Evolutionary conservation across 805 yeast species (phyloP).

Genomic region (Wickerhamomyces strasburgensis): DNA sequence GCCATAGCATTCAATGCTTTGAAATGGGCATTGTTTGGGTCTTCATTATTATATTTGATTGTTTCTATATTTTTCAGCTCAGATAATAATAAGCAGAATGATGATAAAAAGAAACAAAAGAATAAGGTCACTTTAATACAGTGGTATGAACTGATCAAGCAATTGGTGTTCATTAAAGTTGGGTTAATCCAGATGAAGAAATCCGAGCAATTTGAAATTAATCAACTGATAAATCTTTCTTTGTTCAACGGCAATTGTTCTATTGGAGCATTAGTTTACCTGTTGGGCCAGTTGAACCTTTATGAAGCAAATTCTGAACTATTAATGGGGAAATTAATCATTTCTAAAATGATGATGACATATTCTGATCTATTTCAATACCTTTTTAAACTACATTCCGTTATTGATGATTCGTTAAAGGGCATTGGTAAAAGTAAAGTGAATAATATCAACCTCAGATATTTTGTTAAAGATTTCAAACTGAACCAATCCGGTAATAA

Average conservation of each 20-base stretch:
- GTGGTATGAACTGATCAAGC: constrained; percentile 24
- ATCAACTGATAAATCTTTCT: constrained; percentile 12
- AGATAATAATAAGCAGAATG: no score
- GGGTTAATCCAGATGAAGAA: constrained; percentile 13
- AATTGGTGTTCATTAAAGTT: constrained; percentile 21
- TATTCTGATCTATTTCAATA: constrained; percentile 18
- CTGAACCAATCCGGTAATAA: constrained; percentile 7
- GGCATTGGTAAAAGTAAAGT: constrained; percentile 23
- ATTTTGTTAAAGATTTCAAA: constrained; percentile 22
- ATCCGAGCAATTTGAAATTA: constrained; percentile 17
- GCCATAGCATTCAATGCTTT: constrained; percentile 24
- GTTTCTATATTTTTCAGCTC: constrained; percentile 16
- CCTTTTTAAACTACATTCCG: constrained; percentile 12
- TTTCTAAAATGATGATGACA: constrained; percentile 19
- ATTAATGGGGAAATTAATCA: constrained; percentile 21
- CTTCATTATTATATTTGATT: constrained; percentile 18
- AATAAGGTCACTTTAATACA: constrained; percentile 5
- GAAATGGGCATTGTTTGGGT: constrained; percentile 25
- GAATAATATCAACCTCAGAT: constrained; percentile 19
- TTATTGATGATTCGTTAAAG: constrained; percentile 11
- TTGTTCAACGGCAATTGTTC: constrained; percentile 7
- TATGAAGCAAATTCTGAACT: constrained; percentile 21
- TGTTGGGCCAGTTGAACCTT: constrained; percentile 17
- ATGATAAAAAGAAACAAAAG: constrained; percentile 1
- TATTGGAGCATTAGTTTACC: constrained; percentile 5